phyloP scores from a whole-genome alignment of 2,329 filamentous ascomycete genomes.

The Botryosphaeria dothidea region DNA sequence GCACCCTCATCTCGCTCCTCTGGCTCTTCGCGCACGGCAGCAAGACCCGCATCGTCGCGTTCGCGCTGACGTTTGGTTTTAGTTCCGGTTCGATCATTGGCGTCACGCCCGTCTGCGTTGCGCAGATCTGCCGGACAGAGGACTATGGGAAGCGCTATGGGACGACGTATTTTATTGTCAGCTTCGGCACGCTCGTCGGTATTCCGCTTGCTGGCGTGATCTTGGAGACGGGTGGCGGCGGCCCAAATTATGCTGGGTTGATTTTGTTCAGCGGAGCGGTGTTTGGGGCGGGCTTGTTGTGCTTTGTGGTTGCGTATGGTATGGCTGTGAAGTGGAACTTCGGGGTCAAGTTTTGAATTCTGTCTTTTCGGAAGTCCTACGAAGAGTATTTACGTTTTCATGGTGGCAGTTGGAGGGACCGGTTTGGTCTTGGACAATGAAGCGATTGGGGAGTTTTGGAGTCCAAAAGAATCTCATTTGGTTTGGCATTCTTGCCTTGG shows the following conservation, averaged over 20 bases:
- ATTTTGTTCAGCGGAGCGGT: conserved; percentile 26
- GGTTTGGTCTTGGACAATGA: too few species aligned
- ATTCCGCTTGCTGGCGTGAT: conserved; percentile 61
- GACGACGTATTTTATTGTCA: conserved; percentile 58
- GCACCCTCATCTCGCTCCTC: conserved; percentile 44
- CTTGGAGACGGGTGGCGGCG: conserved; percentile 22
- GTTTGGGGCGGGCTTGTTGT: conserved; percentile 24
- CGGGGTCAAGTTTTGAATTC: conserved; percentile 3
- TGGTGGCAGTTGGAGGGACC: too few species aligned
- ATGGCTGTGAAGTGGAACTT: conserved; percentile 24
- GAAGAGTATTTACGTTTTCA: too few species aligned
- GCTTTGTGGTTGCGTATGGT: conserved; percentile 23
- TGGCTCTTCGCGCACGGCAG: conserved; percentile 53
- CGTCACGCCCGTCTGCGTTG: conserved; percentile 62
- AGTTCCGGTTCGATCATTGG: conserved; percentile 65
- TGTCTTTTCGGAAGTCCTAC: too few species aligned
- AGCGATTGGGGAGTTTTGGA: too few species aligned
- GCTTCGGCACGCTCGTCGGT: conserved; percentile 64
- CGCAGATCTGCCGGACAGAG: conserved; percentile 62
- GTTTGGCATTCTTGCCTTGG: too few species aligned
- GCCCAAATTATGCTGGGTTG: conserved; percentile 23
- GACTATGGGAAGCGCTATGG: conserved; percentile 63
- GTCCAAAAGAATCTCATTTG: too few species aligned
- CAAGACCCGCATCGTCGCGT: conserved; percentile 35
- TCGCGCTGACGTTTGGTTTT: conserved; percentile 54